Evolutionary conservation across 2,329 filamentous ascomycete species (phyloP), one percentile per base, ranked within the genome.

Genomic region (Macrophomina pseudophaseolina): DNA sequence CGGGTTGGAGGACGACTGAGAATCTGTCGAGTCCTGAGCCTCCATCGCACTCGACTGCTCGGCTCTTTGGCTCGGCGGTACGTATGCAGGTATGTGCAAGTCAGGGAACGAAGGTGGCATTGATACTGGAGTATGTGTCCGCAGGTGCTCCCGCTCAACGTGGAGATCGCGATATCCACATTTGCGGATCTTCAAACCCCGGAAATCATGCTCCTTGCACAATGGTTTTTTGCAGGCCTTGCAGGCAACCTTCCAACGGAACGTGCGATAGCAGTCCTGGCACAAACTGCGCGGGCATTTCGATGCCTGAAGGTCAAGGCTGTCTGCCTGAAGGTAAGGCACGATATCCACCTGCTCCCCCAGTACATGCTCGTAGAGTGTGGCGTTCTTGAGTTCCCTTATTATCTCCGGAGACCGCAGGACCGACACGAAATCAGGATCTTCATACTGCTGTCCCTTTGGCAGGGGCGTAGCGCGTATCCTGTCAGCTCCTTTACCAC

Each of bases 151-250:
- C 12, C 78, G 74, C 71, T 88, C 86, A 28, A 82, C 75, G 33
- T 80, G 77, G 67, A 88, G 79, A 62, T 87, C 85, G 69, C 83
- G 79, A 70, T 83, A 87, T 18, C 86, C 86, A 71, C 86, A 88
- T 58, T 87, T 86, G 44, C 85, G 79, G 33, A 87, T 78, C 64
- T 85, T 84, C 23, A 87, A 78, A 14, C 82, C 85, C 32, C 85
- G 82, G 52, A 88, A 82, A 69, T 88, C 86, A 72, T 88, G 86
- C 70, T 87, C 85, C 70, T 87, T 86, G 74, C 86, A 88, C 32
- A 88, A 76, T 2, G 85, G 81, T 64, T 81, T 85, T 48, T 85
- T 85, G 76, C 86, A 88, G 51, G 79, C 81, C 71, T 85, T 84
- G 73, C 86, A 88, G 46, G 84, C 81, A n/a, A 87, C 81, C 70